Conservation (phyloP, 805 yeast genomes). For the Kodamaea fukazawae region DNA sequence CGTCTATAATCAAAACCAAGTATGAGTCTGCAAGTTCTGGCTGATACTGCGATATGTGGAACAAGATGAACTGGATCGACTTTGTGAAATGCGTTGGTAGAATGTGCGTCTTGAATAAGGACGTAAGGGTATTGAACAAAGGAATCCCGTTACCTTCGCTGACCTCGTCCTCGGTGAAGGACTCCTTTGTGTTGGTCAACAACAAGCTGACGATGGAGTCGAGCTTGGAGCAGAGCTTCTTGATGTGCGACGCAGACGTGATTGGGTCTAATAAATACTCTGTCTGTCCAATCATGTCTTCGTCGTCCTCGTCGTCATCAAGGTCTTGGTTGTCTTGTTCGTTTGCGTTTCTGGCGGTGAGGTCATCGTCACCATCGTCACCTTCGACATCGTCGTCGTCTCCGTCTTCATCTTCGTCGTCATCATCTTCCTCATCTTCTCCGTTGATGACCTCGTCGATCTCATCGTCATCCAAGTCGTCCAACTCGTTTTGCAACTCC, state of each 20-base stretch:
- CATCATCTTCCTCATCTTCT: slow-evolving; percentile 47
- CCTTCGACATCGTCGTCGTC: slow-evolving; percentile 22
- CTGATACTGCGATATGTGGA: slow-evolving; percentile 77
- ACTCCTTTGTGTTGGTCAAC: slow-evolving; percentile 46
- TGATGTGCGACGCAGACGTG: slow-evolving; percentile 44
- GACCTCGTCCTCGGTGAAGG: slow-evolving; percentile 50
- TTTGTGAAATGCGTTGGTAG: slow-evolving; percentile 91
- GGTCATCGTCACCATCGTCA: slow-evolving; percentile 33
- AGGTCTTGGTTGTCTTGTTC: slow-evolving; percentile 26
- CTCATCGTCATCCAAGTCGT: slow-evolving; percentile 70
- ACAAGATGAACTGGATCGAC: slow-evolving; percentile 80
- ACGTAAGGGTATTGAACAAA: slow-evolving; percentile 68
- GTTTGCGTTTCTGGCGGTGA: slow-evolving; percentile 46
- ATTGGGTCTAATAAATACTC: slow-evolving; percentile 45
- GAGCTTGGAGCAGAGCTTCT: slow-evolving; percentile 60
- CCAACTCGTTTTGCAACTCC: slow-evolving; percentile 84
- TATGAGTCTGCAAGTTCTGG: slow-evolving; percentile 83
- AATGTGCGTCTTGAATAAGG: slow-evolving; percentile 76
- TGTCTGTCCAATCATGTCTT: slow-evolving; percentile 36
- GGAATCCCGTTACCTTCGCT: slow-evolving; percentile 63
- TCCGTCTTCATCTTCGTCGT: slow-evolving; percentile 19
- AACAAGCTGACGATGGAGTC: slow-evolving; percentile 66
- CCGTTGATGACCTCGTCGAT: slow-evolving; percentile 52
- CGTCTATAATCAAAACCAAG: slow-evolving; percentile 75
- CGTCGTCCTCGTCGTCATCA: slow-evolving; percentile 20